Evolutionary conservation across 257 asterid species (phyloP), one percentile per base, ranked within the genome.

Genomic region (Euphrasia confusa): DNA sequence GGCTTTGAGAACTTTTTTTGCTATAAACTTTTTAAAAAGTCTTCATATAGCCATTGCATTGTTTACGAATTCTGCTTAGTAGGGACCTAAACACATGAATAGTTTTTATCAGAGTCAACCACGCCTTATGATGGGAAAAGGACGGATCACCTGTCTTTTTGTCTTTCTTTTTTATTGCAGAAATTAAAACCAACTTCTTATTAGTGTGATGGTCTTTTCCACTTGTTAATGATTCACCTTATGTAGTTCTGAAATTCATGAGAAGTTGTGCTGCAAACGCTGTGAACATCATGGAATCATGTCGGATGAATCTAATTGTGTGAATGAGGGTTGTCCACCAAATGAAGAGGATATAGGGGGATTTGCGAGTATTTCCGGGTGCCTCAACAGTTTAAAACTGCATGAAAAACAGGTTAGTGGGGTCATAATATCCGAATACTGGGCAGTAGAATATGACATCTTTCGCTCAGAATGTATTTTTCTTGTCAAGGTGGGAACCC

Each of bases 301-400:
- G 63, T 42, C 70, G 15, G 79, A 67, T 53, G 78, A 79, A 14
- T 58, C 77, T n/a, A 73, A 65, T 27, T 48, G 60, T 61, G 61
- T 70, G 54, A 70, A 39, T 56, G 72, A 68, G 59, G 48, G 21
- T 40, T 66, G 72, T 76, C 75, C 66, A 28, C 70, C 77, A 65
- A 83, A 79, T 61, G 84, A 84, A 59, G 97, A 81, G 71, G 99
- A 92, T 64, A 86, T 89, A 72, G 99, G 99, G 74, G 96, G 91
- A 52, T 92, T 92, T 71, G 96, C 99, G 65, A 75, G 81, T 63
- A 48, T 87, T 56, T 60, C 96, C 66, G 95, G 96, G 74, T 80
- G 95, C 79, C 70, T 79, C 59, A 65, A 74, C 73, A 80, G 70
- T 76, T 79, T 92, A 72, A 90, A 65, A 71, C 70, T 67, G 81